Conservation (phyloP, 306 rosid genomes). For the Trifolium dubium region DNA sequence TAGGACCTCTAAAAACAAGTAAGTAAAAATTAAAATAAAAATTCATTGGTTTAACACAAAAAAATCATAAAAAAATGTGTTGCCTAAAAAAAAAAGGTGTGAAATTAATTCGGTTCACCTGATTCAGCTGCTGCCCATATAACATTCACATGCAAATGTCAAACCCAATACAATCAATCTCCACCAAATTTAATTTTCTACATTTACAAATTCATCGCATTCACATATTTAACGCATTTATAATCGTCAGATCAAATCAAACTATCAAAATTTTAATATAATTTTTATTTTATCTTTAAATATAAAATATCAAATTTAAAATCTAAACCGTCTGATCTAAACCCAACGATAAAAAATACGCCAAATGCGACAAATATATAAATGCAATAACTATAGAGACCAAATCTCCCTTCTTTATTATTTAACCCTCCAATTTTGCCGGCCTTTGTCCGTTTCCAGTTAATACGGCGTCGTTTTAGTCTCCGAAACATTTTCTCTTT, state of each 20-base stretch:
- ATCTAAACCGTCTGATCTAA: too few relatives aligned
- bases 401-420: constrained; percentile 6
- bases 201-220: too few relatives aligned
- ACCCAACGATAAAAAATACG: too few relatives aligned
- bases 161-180: neutral
- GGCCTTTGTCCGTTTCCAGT: constrained; percentile 53
- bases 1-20: too few relatives aligned
- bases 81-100: neutral
- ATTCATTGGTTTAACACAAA: neutral
- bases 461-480: constrained; percentile 46
- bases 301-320: too few relatives aligned
- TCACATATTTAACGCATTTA: too few relatives aligned
- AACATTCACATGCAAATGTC: constrained; percentile 51
- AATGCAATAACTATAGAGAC: too few relatives aligned
- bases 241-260: neutral
- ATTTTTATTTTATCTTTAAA: too few relatives aligned
- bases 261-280: too few relatives aligned
- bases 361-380: too few relatives aligned
- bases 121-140: constrained; percentile 43
- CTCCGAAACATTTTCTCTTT: constrained; percentile 33
- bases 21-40: too few relatives aligned
- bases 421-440: constrained; percentile 56
- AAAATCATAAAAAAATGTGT: neutral
- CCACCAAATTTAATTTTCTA: neutral
- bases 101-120: constrained; percentile 48